These are phyloP conservation scores for Simmondsia chinensis DNA, from an alignment of 148 eudicot genomes.

Conservation along the genomic window DNA sequence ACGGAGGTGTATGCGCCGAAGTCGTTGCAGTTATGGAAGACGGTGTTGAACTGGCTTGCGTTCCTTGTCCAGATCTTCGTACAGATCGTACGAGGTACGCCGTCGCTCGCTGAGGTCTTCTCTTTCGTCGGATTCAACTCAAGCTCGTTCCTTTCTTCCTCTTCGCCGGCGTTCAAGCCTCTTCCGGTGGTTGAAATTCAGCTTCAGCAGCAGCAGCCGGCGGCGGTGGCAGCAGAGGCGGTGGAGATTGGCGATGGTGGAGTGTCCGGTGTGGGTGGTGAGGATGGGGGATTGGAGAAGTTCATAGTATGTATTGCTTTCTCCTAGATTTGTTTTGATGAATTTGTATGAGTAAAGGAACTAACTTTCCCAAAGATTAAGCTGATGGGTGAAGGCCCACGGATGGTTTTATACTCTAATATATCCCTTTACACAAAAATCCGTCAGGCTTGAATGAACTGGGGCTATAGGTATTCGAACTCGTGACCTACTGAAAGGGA, in stretches of 20 bases:
- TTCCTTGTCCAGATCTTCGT: slow-evolving; percentile 90
- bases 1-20: slow-evolving; percentile 67
- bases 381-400: no score
- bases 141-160: slow-evolving; percentile 31
- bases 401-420: no score
- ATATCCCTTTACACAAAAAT: no score
- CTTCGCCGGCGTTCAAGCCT: slow-evolving; percentile 60
- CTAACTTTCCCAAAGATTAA: no score
- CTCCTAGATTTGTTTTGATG: background rate
- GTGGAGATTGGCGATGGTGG: slow-evolving; percentile 1
- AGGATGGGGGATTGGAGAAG: slow-evolving; percentile 21
- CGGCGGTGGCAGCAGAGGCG: slow-evolving; percentile 14
- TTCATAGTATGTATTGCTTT: slow-evolving; percentile 43
- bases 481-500: no score
- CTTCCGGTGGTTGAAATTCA: slow-evolving; percentile 67
- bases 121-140: slow-evolving; percentile 44
- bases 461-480: no score
- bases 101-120: slow-evolving; percentile 56
- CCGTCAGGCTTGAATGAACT: no score
- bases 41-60: slow-evolving; percentile 76
- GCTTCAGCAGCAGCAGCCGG: slow-evolving; percentile 25
- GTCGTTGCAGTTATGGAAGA: slow-evolving; percentile 62
- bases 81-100: slow-evolving; percentile 78
- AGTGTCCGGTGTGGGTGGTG: background rate
- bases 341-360: no score